phyloP scores from a whole-genome alignment of 2,329 filamentous ascomycete species.

The Chrysoporthe puriensis region DNA sequence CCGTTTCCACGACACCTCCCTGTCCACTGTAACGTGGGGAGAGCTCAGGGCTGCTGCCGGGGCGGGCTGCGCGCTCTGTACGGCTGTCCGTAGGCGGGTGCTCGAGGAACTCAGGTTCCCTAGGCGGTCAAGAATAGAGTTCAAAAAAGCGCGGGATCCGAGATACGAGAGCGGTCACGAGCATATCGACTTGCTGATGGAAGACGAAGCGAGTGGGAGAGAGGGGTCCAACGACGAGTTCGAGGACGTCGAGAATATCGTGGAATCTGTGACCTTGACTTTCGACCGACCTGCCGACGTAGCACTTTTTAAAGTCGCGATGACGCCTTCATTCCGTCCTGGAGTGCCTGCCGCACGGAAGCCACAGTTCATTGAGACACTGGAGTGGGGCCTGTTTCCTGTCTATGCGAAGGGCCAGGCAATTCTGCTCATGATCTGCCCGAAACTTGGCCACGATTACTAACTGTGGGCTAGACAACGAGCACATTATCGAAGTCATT shows the following conservation, averaged over 20 bases:
- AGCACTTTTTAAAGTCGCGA: neutral
- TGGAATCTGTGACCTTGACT: neutral
- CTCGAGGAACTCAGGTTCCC: neutral
- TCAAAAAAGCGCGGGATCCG: neutral
- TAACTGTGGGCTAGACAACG: neutral
- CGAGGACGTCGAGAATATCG: neutral
- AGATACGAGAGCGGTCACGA: neutral
- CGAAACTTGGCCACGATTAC: neutral
- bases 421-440: neutral
- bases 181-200: neutral
- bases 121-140: neutral
- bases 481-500: neutral
- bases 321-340: neutral
- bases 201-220: neutral
- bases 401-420: neutral
- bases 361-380: neutral
- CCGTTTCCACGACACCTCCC: conserved; percentile 1
- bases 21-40: neutral
- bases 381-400: neutral
- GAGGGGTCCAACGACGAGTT: neutral
- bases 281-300: neutral
- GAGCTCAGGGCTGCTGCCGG: neutral
- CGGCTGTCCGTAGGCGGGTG: neutral
- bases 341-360: neutral
- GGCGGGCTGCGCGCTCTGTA: neutral